These are phyloP conservation scores for Hypocrella siamensis DNA, from an alignment of 2,329 filamentous ascomycete genomes.

Conservation along the genomic window DNA sequence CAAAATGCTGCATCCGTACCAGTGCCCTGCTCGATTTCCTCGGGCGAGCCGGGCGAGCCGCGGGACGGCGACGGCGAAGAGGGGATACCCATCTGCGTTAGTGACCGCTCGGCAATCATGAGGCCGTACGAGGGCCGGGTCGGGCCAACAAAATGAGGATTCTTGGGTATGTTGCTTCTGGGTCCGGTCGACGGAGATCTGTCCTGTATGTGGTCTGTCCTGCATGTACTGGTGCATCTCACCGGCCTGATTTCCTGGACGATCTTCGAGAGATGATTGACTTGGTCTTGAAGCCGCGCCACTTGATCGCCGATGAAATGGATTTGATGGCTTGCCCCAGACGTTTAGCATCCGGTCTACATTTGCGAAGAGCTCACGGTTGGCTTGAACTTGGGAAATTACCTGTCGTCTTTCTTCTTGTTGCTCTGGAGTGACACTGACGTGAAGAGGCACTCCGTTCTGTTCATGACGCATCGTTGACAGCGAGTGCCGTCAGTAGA, in stretches of 20 bases:
- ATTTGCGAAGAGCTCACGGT: background rate
- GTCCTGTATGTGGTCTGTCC: constrained; percentile 3
- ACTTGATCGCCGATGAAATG: constrained; percentile 13
- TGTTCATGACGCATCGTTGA: constrained; percentile 14
- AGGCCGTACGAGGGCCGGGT: constrained; percentile 19
- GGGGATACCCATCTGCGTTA: constrained; percentile 19
- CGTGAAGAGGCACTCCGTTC: constrained; percentile 12
- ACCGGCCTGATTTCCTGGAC: constrained; percentile 12
- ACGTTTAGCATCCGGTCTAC: no score
- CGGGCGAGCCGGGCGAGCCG: constrained; percentile 10
- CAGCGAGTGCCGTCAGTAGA: constrained; percentile 10
- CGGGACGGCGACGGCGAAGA: constrained; percentile 10
- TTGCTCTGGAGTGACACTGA: constrained; percentile 8
- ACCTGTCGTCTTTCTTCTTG: constrained; percentile 10
- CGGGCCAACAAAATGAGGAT: constrained; percentile 20
- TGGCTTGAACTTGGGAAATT: constrained; percentile 1
- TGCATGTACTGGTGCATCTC: constrained; percentile 5
- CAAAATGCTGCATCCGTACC: constrained; percentile 9
- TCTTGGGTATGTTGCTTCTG: constrained; percentile 11
- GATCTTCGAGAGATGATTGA: constrained; percentile 12
- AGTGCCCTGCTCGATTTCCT: constrained; percentile 2
- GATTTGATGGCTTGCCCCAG: constrained; percentile 2
- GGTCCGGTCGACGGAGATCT: constrained; percentile 7
- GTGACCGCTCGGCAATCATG: constrained; percentile 17
- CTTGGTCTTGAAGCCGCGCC: constrained; percentile 13